Evolutionary conservation across 1,139 yeast genomes (phyloP), one percentile per base, ranked within the genome.

Genomic region (Taiozyma sp.): DNA sequence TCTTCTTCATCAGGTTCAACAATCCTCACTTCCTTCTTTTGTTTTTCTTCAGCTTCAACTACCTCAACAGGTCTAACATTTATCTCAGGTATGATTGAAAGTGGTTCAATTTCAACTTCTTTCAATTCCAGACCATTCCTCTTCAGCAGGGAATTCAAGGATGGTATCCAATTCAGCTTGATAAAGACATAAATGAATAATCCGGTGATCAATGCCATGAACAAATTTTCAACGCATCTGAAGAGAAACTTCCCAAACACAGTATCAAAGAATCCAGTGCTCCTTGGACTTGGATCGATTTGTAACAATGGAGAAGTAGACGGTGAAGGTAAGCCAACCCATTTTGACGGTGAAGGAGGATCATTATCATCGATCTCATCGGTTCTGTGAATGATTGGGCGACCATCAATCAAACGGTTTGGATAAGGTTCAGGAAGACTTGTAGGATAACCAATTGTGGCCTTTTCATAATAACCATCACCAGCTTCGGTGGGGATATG

Each of bases 141-240:
- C 45, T 65, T 68, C 28, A 70, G 51, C 3, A 67, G 46, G 16
- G 58, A 63, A 51, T 58, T 64, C 49, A 69, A 60, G 51, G 71
- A 78, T 22, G 75, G 77, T 14, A 74, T 55, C 64, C 75, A 65
- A 30, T 73, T 72, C 51, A 73, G 61, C 46, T 71, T 62, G 57
- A 76, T 70, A 50, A 77, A 61, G 32, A 70, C 55, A 51, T 67
- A 58, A 49, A 72, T 51, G 48, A 70, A 43, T 44, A 70, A 56
- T 47, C 68, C 55, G 55, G 74, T 55, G 50, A 74, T 61, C 19
- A 74, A 47, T 38, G 80, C 66, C 19, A 80, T 74, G 27, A 76
- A 64, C 3, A 79, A 66, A 55, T 81, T 82, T 61, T 82, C 87
- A 41, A 78, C 56, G 27, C 80, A 66, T 51, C 79, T 73, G 64